Percentiles rank a stretch among this genome's conserved stretches.
Evolutionary conservation across 1,284 basidiomycete genomes (phyloP).

Genomic region (Ustilago crameri): DNA sequence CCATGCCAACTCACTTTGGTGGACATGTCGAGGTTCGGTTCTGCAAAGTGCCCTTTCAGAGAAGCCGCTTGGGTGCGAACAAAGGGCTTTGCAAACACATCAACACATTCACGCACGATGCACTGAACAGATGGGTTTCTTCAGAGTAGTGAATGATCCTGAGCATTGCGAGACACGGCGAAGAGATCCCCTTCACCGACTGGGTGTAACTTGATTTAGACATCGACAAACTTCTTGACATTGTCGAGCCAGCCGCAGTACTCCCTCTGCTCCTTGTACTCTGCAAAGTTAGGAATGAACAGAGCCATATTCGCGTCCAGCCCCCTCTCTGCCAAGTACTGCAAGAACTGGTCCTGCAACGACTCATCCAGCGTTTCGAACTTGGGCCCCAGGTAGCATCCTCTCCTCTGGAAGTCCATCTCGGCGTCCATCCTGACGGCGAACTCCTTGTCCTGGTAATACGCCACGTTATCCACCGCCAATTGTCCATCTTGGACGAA

Average conservation of each 20-base stretch:
- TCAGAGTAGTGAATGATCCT: too few species aligned
- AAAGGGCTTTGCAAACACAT: too few species aligned
- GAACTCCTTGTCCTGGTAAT: slow-evolving; percentile 79
- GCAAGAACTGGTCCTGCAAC: slow-evolving; percentile 87
- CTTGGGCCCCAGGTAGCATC: slow-evolving; percentile 89
- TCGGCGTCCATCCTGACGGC: slow-evolving; percentile 85
- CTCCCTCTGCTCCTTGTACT: slow-evolving; percentile 72
- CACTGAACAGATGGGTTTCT: too few species aligned
- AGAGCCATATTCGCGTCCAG: slow-evolving; percentile 80
- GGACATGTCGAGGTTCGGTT: too few species aligned
- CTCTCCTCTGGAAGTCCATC: slow-evolving; percentile 90
- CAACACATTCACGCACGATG: too few species aligned
- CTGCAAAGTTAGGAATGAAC: slow-evolving; percentile 67
- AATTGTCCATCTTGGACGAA: slow-evolving; percentile 77
- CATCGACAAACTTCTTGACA: slow-evolving; percentile 85
- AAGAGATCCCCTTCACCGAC: too few species aligned
- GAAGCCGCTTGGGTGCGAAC: too few species aligned
- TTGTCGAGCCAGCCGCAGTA: slow-evolving; percentile 88
- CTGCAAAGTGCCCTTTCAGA: too few species aligned
- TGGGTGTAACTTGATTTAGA: slow-evolving; percentile 2
- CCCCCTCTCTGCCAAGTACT: slow-evolving; percentile 85
- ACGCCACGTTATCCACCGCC: slow-evolving; percentile 87
- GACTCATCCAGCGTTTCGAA: slow-evolving; percentile 89
- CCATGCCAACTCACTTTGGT: too few species aligned
- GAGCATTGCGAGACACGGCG: too few species aligned